Percentiles rank a stretch among this genome's conserved stretches.
Evolutionary conservation across 495 filamentous ascomycete genomes (phyloP).

Genomic region (Penicillium subrubescens): DNA sequence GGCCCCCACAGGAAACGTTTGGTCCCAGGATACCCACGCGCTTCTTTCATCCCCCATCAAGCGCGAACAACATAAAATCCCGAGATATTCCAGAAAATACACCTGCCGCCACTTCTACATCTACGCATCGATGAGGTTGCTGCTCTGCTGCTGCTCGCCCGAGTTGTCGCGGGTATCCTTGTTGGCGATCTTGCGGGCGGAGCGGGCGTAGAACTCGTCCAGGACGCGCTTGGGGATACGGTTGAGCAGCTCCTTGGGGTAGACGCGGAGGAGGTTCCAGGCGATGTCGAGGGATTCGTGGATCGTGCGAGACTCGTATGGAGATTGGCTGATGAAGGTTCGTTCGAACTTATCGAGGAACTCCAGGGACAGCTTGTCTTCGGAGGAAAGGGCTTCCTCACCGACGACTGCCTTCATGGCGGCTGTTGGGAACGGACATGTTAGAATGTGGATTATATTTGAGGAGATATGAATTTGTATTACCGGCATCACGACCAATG

Average conservation of each 20-base stretch:
- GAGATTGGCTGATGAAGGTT: slow-evolving; percentile 85
- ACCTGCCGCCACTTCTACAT: background rate
- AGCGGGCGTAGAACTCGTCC: slow-evolving; percentile 87
- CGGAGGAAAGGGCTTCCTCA: slow-evolving; percentile 90
- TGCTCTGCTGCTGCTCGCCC: slow-evolving; percentile 52
- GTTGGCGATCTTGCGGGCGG: slow-evolving; percentile 52
- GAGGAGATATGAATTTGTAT: slow-evolving; percentile 19
- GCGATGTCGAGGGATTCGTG: slow-evolving; percentile 92
- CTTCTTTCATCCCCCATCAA: slow-evolving; percentile 6
- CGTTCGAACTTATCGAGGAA: slow-evolving; percentile 98
- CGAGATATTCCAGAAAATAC: slow-evolving; percentile 9
- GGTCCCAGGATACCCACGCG: slow-evolving; percentile 1
- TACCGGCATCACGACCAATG: slow-evolving; percentile 89
- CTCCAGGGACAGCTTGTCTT: slow-evolving; percentile 97
- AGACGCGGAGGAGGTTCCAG: slow-evolving; percentile 94
- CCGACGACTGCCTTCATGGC: slow-evolving; percentile 99
- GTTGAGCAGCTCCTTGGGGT: slow-evolving; percentile 96
- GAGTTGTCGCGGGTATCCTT: slow-evolving; percentile 76
- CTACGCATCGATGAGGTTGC: slow-evolving; percentile 66
- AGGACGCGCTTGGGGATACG: slow-evolving; percentile 93
- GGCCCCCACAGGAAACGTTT: background rate
- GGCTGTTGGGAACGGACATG: slow-evolving; percentile 46
- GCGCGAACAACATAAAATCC: slow-evolving; percentile 9
- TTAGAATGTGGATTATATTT: slow-evolving; percentile 3
- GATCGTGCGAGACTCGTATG: slow-evolving; percentile 89